These are phyloP conservation scores for Colletotrichum siamense DNA, from an alignment of 2,329 filamentous ascomycete genomes.

Conservation along the genomic window DNA sequence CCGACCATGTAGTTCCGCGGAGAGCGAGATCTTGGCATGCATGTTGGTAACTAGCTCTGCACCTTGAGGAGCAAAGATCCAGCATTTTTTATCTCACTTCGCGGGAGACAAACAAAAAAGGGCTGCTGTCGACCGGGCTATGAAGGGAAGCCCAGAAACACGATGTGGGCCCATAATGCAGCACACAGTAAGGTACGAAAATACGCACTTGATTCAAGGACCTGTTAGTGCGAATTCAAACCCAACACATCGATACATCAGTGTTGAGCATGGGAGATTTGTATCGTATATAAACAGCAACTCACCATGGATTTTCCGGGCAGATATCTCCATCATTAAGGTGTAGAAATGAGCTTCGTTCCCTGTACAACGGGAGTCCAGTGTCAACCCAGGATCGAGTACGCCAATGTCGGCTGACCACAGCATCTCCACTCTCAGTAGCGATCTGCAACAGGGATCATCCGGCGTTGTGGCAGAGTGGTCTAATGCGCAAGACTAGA, in stretches of 20 bases:
- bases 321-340: neutral
- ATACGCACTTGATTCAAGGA: neutral
- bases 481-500: neutral
- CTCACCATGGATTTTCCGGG: neutral
- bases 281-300: neutral
- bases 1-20: neutral
- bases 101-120: neutral
- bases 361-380: neutral
- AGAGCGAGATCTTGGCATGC: neutral
- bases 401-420: neutral
- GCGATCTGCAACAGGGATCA: neutral
- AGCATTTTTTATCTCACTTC: neutral
- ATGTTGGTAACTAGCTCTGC: neutral
- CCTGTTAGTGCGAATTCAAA: neutral
- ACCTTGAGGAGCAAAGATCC: neutral
- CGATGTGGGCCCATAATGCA: neutral
- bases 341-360: neutral
- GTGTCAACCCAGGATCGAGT: neutral
- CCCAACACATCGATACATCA: neutral
- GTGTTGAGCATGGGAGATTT: neutral
- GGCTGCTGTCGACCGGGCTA: neutral
- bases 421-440: neutral
- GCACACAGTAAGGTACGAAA: neutral
- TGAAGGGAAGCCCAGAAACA: neutral
- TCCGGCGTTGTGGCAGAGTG: neutral